Evolutionary conservation across 192 early-diverging fungal species (phyloP).

Genomic region (Gamsiella multidivaricata): DNA sequence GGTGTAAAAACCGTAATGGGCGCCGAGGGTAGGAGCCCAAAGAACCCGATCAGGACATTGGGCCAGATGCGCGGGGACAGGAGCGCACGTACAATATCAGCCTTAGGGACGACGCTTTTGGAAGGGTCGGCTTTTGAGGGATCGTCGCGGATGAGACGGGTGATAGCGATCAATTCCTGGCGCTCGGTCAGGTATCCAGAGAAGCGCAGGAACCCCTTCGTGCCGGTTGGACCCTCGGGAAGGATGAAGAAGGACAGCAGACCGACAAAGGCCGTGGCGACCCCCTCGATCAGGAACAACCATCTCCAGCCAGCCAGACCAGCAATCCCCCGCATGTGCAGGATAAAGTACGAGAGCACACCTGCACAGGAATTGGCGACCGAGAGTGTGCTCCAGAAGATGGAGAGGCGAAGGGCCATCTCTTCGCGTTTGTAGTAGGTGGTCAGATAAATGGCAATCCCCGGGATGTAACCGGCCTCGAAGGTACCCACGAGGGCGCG

Average conservation of each 20-base stretch:
- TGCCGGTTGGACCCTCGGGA: conserved; percentile 59
- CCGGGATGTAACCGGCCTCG: conserved; percentile 65
- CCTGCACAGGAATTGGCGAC: conserved; percentile 65
- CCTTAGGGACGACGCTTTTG: conserved; percentile 46
- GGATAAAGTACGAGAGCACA: conserved; percentile 66
- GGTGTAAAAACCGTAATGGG: conserved; percentile 50
- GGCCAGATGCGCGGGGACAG: conserved; percentile 43
- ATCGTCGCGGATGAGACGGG: conserved; percentile 71
- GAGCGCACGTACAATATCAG: conserved; percentile 35
- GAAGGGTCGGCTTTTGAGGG: conserved; percentile 59
- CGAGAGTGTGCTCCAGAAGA: conserved; percentile 63
- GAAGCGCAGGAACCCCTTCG: conserved; percentile 45
- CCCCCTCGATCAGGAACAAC: conserved; percentile 73
- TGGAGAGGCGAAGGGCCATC: conserved; percentile 59
- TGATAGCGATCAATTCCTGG: conserved; percentile 65
- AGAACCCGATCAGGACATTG: conserved; percentile 55
- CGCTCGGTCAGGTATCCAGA: conserved; percentile 64
- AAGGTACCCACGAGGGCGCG: conserved; percentile 64
- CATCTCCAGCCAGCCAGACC: conserved; percentile 74
- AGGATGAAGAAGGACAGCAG: conserved; percentile 66
- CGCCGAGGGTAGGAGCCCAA: conserved; percentile 41
- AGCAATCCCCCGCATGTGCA: conserved; percentile 62
- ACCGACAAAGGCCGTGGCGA: conserved; percentile 62
- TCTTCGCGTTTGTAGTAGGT: conserved; percentile 63
- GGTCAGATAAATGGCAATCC: conserved; percentile 62